Evolutionary conservation across 2,329 filamentous ascomycete species (phyloP).

Genomic region (Penicillium sp.): DNA sequence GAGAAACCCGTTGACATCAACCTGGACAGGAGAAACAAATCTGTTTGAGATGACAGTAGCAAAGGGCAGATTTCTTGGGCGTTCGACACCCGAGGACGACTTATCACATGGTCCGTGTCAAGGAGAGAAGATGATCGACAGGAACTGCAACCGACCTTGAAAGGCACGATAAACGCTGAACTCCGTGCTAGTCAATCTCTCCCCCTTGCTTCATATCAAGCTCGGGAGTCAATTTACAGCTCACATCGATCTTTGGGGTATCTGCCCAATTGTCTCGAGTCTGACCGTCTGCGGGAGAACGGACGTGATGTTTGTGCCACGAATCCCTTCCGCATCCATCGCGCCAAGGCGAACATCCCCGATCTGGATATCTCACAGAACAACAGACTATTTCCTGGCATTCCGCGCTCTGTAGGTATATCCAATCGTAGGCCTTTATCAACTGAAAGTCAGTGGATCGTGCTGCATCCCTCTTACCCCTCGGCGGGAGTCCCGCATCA

Average conservation of each 20-base stretch:
- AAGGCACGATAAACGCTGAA: not conserved
- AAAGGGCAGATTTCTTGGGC: conserved; percentile 14
- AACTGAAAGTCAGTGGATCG: conserved; percentile 13
- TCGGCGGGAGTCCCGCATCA: conserved; percentile 12
- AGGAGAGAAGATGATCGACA: conserved; percentile 16
- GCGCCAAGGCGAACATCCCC: not conserved
- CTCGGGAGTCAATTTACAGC: not conserved
- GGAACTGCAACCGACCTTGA: conserved; percentile 13
- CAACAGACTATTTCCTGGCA: conserved; percentile 9
- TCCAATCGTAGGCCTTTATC: conserved; percentile 9
- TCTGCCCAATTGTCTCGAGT: not conserved
- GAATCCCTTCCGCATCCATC: conserved; percentile 14
- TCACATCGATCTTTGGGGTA: not conserved
- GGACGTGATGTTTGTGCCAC: not conserved
- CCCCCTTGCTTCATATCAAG: conserved; percentile 10
- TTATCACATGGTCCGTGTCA: conserved; percentile 10
- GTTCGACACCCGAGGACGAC: not conserved
- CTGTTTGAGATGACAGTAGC: conserved; percentile 9
- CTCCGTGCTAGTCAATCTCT: not conserved
- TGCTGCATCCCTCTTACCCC: conserved; percentile 18
- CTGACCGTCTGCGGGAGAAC: not conserved
- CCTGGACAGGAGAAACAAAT: too few species aligned
- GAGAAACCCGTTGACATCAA: too few species aligned
- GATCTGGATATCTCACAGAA: conserved; percentile 1
- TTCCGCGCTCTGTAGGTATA: conserved; percentile 23